Evolutionary conservation across 2,329 filamentous ascomycete species (phyloP), one percentile per base, ranked within the genome.

Genomic region (Ophiostoma sp.): DNA sequence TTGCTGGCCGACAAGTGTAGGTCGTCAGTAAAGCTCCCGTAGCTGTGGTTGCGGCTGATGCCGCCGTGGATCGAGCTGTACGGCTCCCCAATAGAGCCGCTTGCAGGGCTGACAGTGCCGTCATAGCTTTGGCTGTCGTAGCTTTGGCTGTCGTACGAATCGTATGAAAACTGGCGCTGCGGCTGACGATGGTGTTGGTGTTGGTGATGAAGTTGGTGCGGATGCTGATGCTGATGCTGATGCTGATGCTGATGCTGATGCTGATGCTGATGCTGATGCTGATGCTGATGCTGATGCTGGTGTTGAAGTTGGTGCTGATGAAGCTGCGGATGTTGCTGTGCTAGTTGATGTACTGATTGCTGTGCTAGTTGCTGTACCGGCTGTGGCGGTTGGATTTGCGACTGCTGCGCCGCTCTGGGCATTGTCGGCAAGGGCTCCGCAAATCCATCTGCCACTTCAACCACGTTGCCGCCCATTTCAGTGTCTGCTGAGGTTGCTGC

Each of bases 1-100:
- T n/a, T 48, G 65, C 65, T 35, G 3, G 65, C 11, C 39, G 33
- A 13, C 31, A 41, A 36, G 31, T 69, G 39, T 31, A 69, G 39
- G 33, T 72, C 71, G 13, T 71, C 69, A 0, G 69, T 69, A 10
- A 70, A 71, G 35, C 71, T 72, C 54, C 71, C 62, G 67, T 65
- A 69, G 67, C 71, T 72, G 41, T 71, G 52, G 65, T 71, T 72
- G 31, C 71, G 67, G 67, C 67, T 71, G 54, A 70, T 66, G 52
- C 69, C 67, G 7, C 67, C 71, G 44, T 72, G 27, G 48, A 31
- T 64, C 39, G 67, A 67, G 39, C 60, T 60, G 41, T 48, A 68
- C 8, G 62, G 31, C 6, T 71, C 69, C 33, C 70, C 70, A 3
- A 62, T 31, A 1, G 68, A 70, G 10, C 68, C 52, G 8, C 52